Percentiles rank a stretch among this genome's conserved stretches.
These are phyloP conservation scores for Pseudocercospora fuligena DNA, from an alignment of 2,329 filamentous ascomycete species.

Conservation along the genomic window DNA sequence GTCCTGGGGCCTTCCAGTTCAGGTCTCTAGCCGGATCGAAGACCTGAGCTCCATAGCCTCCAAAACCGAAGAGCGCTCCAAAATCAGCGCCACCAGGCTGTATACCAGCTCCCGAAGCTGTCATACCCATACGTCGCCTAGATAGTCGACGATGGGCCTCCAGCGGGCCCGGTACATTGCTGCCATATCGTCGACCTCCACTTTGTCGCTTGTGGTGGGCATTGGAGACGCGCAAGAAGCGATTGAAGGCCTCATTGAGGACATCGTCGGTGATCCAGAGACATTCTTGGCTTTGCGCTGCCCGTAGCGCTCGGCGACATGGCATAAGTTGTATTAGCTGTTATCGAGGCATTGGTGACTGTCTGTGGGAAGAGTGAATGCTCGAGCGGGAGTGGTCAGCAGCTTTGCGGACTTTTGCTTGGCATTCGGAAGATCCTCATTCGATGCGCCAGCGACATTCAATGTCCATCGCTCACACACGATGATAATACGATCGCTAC, in stretches of 20 bases:
- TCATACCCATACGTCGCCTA: constrained; percentile 59
- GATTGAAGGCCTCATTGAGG: constrained; percentile 56
- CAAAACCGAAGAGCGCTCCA: constrained; percentile 38
- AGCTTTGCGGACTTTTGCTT: constrained; percentile 3
- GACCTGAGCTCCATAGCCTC: constrained; percentile 20
- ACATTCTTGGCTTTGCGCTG: constrained; percentile 42
- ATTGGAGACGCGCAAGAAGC: constrained; percentile 52
- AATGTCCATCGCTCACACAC: constrained; percentile 9
- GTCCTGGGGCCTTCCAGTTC: constrained; percentile 34
- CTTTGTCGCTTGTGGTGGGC: constrained; percentile 31
- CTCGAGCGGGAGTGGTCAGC: constrained; percentile 7
- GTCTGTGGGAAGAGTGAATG: not conserved
- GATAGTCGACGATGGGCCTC: constrained; percentile 62
- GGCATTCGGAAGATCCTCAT: not conserved
- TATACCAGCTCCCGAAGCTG: constrained; percentile 17
- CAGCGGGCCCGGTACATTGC: constrained; percentile 65
- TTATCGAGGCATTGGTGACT: constrained; percentile 19
- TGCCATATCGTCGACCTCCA: constrained; percentile 57
- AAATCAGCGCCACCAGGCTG: constrained; percentile 32
- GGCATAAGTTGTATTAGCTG: constrained; percentile 32
- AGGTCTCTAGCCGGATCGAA: constrained; percentile 31
- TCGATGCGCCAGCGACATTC: not conserved
- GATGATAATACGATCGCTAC: constrained; percentile 52
- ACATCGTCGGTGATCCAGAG: constrained; percentile 66
- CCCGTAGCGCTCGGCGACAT: constrained; percentile 28